Percentiles rank a stretch among this genome's conserved stretches.
These are phyloP conservation scores for Colletotrichum lindemuthianum DNA, from an alignment of 2,329 filamentous ascomycete species.

Conservation along the genomic window DNA sequence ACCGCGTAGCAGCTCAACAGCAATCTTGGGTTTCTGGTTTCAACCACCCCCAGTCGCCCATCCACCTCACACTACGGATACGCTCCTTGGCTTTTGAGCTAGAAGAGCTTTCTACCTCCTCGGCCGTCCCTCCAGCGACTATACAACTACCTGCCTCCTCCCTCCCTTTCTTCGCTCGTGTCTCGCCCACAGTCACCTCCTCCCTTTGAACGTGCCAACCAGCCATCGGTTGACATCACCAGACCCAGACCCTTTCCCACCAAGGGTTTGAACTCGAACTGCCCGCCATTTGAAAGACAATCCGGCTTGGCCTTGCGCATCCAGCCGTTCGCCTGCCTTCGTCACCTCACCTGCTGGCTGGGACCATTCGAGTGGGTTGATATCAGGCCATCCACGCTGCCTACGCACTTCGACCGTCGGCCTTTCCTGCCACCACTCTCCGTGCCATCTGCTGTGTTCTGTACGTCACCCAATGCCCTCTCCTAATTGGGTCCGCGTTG, in stretches of 20 bases:
- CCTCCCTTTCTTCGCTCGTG: constrained; percentile 5
- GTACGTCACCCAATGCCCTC: constrained; percentile 23
- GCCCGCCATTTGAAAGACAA: constrained; percentile 16
- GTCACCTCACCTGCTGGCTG: constrained; percentile 26
- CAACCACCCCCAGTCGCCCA: constrained; percentile 23
- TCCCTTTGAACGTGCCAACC: constrained; percentile 23
- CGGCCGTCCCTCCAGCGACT: neutral
- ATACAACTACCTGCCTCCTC: constrained; percentile 13
- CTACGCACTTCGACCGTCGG: constrained; percentile 8
- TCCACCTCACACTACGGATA: neutral
- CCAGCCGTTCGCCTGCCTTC: constrained; percentile 5
- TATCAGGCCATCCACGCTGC: constrained; percentile 21
- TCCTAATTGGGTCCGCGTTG: constrained; percentile 12
- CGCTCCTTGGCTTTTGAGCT: too few relatives aligned
- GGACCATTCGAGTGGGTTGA: constrained; percentile 24
- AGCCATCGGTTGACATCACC: constrained; percentile 28
- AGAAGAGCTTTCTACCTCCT: constrained; percentile 6
- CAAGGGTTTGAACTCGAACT: constrained; percentile 13
- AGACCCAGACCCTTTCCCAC: constrained; percentile 24
- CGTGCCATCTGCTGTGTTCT: constrained; percentile 4
- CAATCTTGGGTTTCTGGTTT: constrained; percentile 13
- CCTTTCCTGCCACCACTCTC: constrained; percentile 11
- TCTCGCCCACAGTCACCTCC: constrained; percentile 1
- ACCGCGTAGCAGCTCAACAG: constrained; percentile 5
- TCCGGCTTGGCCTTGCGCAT: neutral